Percentiles rank a stretch among this genome's conserved stretches.
Conservation (phyloP, 2,329 filamentous ascomycete genomes). For the Madurella mycetomatis region DNA sequence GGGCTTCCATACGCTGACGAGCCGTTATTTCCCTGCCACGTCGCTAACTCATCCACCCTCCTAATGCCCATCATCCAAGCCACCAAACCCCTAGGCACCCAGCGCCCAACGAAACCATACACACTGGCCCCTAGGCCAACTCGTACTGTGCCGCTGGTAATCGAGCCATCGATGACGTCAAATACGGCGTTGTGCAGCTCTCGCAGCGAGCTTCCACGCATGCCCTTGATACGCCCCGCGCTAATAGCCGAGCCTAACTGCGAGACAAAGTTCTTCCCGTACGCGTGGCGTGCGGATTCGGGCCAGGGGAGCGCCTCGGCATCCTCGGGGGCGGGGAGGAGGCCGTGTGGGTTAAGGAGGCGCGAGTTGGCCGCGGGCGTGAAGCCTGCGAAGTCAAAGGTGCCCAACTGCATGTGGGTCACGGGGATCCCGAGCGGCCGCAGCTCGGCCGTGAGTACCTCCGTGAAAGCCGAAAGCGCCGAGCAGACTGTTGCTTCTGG, state of each 20-base stretch:
- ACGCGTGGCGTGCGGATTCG: conserved; percentile 54
- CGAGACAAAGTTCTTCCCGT: conserved; percentile 57
- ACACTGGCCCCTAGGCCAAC: conserved; percentile 80
- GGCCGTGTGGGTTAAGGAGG: conserved; percentile 30
- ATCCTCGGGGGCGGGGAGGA: conserved; percentile 43
- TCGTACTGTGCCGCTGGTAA: conserved; percentile 60
- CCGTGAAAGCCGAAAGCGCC: conserved; percentile 80
- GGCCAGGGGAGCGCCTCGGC: conserved; percentile 61
- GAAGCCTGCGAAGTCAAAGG: conserved; percentile 76
- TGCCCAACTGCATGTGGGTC: conserved; percentile 84
- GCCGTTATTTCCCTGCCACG: conserved; percentile 42
- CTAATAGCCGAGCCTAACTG: conserved; percentile 53
- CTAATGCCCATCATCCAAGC: conserved; percentile 88
- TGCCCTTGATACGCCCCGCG: conserved; percentile 53
- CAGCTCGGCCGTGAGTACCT: conserved; percentile 75
- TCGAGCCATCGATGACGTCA: conserved; percentile 71
- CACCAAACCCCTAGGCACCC: conserved; percentile 73
- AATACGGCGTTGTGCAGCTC: conserved; percentile 85
- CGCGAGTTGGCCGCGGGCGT: conserved; percentile 39
- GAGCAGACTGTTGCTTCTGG: conserved; percentile 83
- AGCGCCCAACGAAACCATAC: conserved; percentile 81
- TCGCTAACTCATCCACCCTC: conserved; percentile 52
- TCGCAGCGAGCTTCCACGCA: conserved; percentile 67
- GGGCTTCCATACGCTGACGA: conserved; percentile 20
- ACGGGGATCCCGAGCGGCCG: conserved; percentile 71